Conservation (phyloP, 1,284 basidiomycete genomes). For the Marasmius oreades region DNA sequence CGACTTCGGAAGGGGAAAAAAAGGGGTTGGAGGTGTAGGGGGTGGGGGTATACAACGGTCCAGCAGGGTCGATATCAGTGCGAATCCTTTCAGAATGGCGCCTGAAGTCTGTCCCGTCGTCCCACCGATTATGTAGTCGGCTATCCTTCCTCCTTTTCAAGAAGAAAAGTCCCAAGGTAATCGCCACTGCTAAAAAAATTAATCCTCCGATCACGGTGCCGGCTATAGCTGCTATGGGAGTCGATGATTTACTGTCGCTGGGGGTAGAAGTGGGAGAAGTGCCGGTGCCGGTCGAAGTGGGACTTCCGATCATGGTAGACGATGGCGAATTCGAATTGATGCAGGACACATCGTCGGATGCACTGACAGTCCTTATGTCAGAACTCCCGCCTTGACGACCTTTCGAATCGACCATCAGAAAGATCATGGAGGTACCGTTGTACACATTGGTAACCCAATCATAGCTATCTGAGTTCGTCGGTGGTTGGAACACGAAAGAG, state of each 20-base stretch:
- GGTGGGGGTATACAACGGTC: neutral
- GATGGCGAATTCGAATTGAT: constrained; percentile 49
- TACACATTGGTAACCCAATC: constrained; percentile 57
- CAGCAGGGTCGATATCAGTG: constrained; percentile 25
- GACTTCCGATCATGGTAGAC: constrained; percentile 29
- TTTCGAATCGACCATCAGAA: constrained; percentile 55
- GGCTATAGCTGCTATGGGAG: constrained; percentile 47
- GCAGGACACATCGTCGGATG: constrained; percentile 50
- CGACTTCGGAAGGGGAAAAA: neutral
- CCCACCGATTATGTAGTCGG: constrained; percentile 3
- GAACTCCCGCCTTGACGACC: constrained; percentile 59
- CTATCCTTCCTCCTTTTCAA: constrained; percentile 36
- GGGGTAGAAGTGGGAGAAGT: constrained; percentile 21
- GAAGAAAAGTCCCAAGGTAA: constrained; percentile 49
- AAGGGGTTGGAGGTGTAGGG: neutral
- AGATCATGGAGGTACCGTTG: constrained; percentile 59
- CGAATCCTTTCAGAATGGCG: constrained; percentile 25
- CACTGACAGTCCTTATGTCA: constrained; percentile 43
- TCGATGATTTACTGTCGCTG: constrained; percentile 16
- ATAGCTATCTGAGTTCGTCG: constrained; percentile 39
- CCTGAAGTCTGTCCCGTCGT: constrained; percentile 15
- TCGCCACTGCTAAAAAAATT: constrained; percentile 46
- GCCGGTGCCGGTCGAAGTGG: constrained; percentile 21
- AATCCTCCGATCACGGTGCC: constrained; percentile 58
- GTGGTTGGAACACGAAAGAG: constrained; percentile 43